Base-by-base conservation (phyloP, 768 basidiomycete species). In the Strobilomyces dryophilus region DNA sequence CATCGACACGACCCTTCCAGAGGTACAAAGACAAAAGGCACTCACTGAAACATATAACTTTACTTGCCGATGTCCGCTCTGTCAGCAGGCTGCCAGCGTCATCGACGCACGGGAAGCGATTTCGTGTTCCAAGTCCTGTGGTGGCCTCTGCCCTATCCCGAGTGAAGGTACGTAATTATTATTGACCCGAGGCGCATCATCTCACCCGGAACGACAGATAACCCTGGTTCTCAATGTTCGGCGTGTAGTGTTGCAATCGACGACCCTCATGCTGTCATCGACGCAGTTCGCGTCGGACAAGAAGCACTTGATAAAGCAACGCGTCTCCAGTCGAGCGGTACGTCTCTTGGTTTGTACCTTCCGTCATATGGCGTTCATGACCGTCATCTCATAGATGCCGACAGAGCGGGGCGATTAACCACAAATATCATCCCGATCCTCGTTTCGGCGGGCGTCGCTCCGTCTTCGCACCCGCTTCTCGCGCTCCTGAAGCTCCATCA, bases 41-140 rank as follows among this genome's bases (percentile, higher is more conserved):
- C 75, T 98, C 18, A 61, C 71, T 41, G 83, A 87, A 54, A 85
- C 88, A 1, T 97, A 98, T 68, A 77, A 80, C 58, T 98, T 98
- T 61, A 71, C 61, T 8, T 98, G 95, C 61, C 60, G 52, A 11
- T 98, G 95, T 63, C 27, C 56, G 0, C 67, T 89, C 0, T 95
- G 91, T 65, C 53, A 47, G 14, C 48, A 43, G 56, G 0, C 58
- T 51, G 2, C 43, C 40, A 27, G 27, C 6, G 32, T 46, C 0
- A 66, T 79, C 0, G 92, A 97, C 62, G 81, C 80, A 21, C 76
- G 93, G 46, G 84, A 84, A 62, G 75, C 81, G 6, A 69, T 94
- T 24, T 76, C 68, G 61, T 95, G 92, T 61, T 83, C 87, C 0
- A 83, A 81, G 48, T 71, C 68, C 11, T 92, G 89, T 52, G 84